phyloP scores from a whole-genome alignment of 139 green algal species.

The Tetratostichococcus sp. region DNA sequence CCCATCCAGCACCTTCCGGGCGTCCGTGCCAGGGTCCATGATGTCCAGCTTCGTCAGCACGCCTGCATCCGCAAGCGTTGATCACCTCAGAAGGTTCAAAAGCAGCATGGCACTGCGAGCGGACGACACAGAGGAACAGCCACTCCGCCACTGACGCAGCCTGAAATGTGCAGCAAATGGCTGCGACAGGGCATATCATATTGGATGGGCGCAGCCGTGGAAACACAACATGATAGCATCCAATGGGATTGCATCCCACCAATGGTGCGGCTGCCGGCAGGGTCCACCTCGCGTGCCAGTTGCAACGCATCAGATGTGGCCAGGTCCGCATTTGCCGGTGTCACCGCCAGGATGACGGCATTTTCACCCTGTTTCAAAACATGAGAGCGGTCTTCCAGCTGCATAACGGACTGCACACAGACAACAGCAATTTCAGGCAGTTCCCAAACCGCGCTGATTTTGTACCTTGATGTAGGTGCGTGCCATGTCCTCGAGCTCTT shows the following conservation, averaged over 20 bases:
- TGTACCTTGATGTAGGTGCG: conserved; percentile 68
- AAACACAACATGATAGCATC: too few species aligned
- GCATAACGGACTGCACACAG: too few species aligned
- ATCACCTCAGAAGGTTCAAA: too few species aligned
- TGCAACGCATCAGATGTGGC: conserved; percentile 90
- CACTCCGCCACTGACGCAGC: too few species aligned
- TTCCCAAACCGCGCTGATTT: background rate
- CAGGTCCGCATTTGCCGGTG: conserved; percentile 94
- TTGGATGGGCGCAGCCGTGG: too few species aligned
- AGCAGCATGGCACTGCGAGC: too few species aligned
- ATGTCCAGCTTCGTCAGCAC: conserved; percentile 12
- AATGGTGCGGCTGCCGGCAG: conserved; percentile 58
- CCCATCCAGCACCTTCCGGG: conserved; percentile 67
- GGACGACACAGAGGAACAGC: too few species aligned
- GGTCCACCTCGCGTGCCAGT: conserved; percentile 85
- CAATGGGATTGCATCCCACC: too few species aligned
- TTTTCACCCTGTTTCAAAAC: conserved; percentile 45
- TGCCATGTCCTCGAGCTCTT: conserved; percentile 89
- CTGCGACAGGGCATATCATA: too few species aligned
- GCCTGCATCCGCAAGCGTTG: conserved; percentile 7
- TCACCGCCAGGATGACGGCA: conserved; percentile 91
- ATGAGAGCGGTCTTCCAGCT: background rate
- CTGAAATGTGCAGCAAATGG: too few species aligned
- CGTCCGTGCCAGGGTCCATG: conserved; percentile 80
- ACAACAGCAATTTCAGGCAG: background rate